Evolutionary conservation across 345 rosid species (phyloP).

Genomic region (Pugionium cornutum): DNA sequence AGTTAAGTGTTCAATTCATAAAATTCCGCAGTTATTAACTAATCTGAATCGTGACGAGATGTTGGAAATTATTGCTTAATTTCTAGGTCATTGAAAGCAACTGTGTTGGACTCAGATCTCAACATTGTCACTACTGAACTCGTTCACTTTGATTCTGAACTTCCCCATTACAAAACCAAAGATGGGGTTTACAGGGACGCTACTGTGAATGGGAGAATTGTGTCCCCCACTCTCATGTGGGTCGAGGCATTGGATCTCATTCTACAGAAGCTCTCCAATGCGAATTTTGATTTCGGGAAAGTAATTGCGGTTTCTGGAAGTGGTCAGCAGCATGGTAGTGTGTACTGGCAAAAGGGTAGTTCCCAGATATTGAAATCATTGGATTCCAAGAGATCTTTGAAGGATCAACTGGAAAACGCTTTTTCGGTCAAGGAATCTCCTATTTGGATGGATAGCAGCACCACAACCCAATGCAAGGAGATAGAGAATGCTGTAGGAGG

Average conservation of each 20-base stretch:
- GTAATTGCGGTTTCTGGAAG: constrained; percentile 85
- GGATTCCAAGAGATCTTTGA: constrained; percentile 55
- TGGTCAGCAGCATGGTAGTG: constrained; percentile 98
- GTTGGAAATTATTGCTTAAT: too few relatives aligned
- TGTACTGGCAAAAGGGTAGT: constrained; percentile 81
- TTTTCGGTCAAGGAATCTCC: constrained; percentile 83
- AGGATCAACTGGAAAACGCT: constrained; percentile 60
- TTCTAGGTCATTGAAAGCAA: constrained; percentile 85
- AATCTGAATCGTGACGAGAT: constrained; percentile 2
- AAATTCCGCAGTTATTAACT: neutral
- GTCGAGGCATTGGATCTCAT: constrained; percentile 90
- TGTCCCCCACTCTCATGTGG: constrained; percentile 98
- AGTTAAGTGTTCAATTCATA: neutral
- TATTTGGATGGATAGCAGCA: constrained; percentile 95
- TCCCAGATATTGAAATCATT: constrained; percentile 52
- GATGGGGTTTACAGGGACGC: constrained; percentile 85
- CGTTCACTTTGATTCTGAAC: constrained; percentile 77
- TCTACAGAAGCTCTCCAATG: constrained; percentile 55
- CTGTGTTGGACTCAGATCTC: constrained; percentile 72
- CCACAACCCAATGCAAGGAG: constrained; percentile 75
- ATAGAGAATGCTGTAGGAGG: constrained; percentile 92
- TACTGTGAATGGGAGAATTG: constrained; percentile 63
- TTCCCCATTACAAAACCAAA: constrained; percentile 75
- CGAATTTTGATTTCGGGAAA: constrained; percentile 64
- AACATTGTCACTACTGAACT: constrained; percentile 62